Evolutionary conservation across 345 rosid genomes (phyloP), one percentile per base, ranked within the genome.

Genomic region (Dimocarpus longan): DNA sequence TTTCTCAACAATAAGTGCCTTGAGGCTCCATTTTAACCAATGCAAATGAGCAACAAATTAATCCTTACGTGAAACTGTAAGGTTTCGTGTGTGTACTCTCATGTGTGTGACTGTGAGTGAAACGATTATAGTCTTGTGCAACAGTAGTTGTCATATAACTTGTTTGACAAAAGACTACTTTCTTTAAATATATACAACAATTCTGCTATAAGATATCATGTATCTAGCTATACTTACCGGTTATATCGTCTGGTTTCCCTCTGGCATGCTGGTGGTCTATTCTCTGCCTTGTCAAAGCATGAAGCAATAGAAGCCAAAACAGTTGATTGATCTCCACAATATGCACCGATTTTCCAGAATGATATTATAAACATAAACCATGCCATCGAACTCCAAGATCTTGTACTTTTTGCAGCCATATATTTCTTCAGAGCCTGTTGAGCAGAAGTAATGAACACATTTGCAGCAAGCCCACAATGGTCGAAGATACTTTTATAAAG

Each of bases 231-330:
- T 60, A 74, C 62, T 64, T 46, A 64, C 78, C 70, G 0, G 32
- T 69, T 24, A 75, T 46, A 44, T 75, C 78, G 21, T 75, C 78
- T 44, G 64, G 70, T 75, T 75, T 46, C 46, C 78, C 64, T 65
- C 70, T 64, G 7, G 62, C 42, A 16, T 46, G 39, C 24, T 46
- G 50, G 43, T 72, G 37, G 52, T n/a, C 19, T 40, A 28, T 18
- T 39, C 19, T 57, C 32, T 4, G 9, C 8, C 5, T 56, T 56
- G 32, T 46, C 50, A 57, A 7, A 56, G 39, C n/a, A 56, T 2
- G 65, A 4, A 57, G 48, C 50, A 68, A 40, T 50, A 69, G 57
- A 46, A 22, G 73, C 59, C 40, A 46, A 44, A 43, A 46, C 39
- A 9, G 52, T 22, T 32, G 50, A 43, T 19, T 60, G 65, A 60